Conservation (phyloP, 768 basidiomycete species). For the Gelatoporia subvermispora region DNA sequence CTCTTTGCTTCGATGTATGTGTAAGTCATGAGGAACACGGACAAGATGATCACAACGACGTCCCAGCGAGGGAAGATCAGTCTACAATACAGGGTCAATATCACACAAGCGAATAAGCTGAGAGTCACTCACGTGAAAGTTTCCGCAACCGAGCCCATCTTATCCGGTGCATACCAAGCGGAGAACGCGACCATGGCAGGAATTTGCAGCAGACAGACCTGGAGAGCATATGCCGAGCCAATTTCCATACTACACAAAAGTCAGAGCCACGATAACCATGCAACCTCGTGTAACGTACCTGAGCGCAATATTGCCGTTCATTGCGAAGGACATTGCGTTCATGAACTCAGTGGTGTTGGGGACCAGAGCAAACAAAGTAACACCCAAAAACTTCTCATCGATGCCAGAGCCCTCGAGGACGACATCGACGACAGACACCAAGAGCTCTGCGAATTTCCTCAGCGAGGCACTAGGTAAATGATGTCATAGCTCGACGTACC, state of each 20-base stretch:
- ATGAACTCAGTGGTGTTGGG: conserved; percentile 99
- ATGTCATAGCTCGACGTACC: conserved; percentile 47
- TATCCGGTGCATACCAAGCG: conserved; percentile 85
- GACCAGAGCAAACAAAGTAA: conserved; percentile 94
- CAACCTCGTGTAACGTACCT: conserved; percentile 54
- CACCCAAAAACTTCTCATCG: conserved; percentile 95
- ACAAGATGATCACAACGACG: conserved; percentile 88
- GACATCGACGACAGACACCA: conserved; percentile 94
- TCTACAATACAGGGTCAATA: conserved; percentile 33
- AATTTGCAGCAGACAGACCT: conserved; percentile 95
- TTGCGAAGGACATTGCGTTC: conserved; percentile 97
- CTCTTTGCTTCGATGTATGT: conserved; percentile 99
- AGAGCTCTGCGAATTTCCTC: conserved; percentile 55
- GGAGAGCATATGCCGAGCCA: conserved; percentile 96
- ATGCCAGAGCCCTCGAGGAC: conserved; percentile 87
- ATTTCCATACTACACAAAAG: conserved; percentile 83
- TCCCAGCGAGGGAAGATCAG: conserved; percentile 99
- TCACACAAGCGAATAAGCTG: neutral
- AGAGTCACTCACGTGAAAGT: conserved; percentile 81
- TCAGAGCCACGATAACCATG: neutral
- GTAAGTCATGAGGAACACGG: conserved; percentile 97
- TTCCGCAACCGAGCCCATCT: conserved; percentile 81
- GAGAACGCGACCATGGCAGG: conserved; percentile 99
- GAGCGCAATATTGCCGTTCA: conserved; percentile 94
- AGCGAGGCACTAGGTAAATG: neutral